Conservation (phyloP, 148 eudicot genomes). For the Rhododendron henanense region DNA sequence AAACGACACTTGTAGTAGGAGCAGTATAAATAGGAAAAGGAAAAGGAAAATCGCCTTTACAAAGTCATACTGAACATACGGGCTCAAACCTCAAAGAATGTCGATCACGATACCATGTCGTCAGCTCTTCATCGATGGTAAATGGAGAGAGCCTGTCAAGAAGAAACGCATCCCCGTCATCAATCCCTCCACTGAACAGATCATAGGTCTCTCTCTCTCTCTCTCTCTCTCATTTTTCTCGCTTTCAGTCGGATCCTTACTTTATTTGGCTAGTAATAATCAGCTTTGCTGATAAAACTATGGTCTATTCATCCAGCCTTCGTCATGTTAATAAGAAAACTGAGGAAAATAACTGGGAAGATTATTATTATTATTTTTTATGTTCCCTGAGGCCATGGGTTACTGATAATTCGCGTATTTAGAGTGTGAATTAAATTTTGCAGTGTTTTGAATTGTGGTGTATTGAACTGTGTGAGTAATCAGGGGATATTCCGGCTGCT, state of each 20-base stretch:
- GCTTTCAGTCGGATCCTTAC: no score
- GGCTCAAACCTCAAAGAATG: conserved; percentile 13
- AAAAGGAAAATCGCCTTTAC: neutral
- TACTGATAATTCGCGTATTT: no score
- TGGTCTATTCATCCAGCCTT: no score
- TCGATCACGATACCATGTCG: conserved; percentile 56
- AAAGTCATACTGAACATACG: neutral
- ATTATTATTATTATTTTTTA: no score
- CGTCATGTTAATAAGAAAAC: neutral
- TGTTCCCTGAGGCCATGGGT: no score
- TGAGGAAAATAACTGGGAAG: neutral
- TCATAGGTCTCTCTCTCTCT: conserved; percentile 45
- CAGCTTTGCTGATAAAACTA: no score
- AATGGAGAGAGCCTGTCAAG: conserved; percentile 71
- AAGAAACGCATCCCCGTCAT: conserved; percentile 64
- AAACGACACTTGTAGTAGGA: no score
- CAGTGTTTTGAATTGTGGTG: neutral
- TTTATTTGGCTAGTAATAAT: no score
- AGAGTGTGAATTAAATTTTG: neutral
- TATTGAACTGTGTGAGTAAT: conserved; percentile 7
- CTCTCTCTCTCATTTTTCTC: no score
- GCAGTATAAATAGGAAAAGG: neutral
- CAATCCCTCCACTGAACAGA: conserved; percentile 84
- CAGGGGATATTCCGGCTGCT: conserved; percentile 94
- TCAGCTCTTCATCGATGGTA: conserved; percentile 79